phyloP scores from a whole-genome alignment of 2,329 filamentous ascomycete genomes.

The Gyromitra esculenta region DNA sequence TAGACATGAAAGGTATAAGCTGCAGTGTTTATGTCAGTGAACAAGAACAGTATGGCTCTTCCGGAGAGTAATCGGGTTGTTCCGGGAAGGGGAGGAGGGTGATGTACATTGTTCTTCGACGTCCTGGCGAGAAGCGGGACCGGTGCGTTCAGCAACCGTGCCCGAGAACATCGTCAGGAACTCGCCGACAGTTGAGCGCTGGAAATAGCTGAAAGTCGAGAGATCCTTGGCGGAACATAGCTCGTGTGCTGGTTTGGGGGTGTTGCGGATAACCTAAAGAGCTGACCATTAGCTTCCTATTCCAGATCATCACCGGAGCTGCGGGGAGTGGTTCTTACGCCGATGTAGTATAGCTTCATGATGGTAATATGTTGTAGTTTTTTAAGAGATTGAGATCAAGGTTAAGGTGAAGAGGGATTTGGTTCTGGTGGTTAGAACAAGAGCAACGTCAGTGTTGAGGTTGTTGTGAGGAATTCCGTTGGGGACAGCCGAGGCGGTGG shows the following conservation, averaged over 20 bases:
- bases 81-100: background rate
- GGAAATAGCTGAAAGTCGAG: slow-evolving; percentile 79
- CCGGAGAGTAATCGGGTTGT: background rate
- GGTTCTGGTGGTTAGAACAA: background rate
- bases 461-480: background rate
- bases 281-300: slow-evolving; percentile 57
- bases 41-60: background rate
- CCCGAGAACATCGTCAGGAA: slow-evolving; percentile 88
- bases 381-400: background rate
- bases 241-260: slow-evolving; percentile 78
- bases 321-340: slow-evolving; percentile 68
- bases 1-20: slow-evolving; percentile 83
- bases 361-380: slow-evolving; percentile 59
- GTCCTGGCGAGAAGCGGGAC: slow-evolving; percentile 82
- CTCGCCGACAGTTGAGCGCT: slow-evolving; percentile 64
- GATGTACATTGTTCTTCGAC: slow-evolving; percentile 78
- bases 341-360: slow-evolving; percentile 91
- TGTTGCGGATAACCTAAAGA: slow-evolving; percentile 80
- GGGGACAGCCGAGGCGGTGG: background rate
- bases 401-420: background rate
- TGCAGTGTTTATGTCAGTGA: slow-evolving; percentile 55
- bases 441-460: background rate
- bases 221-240: slow-evolving; percentile 80
- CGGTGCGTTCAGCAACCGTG: slow-evolving; percentile 85
- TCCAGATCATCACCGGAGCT: slow-evolving; percentile 24